Evolutionary conservation across 2,329 filamentous ascomycete genomes (phyloP).

Genomic region (Cylindrodendrum hubeiense): DNA sequence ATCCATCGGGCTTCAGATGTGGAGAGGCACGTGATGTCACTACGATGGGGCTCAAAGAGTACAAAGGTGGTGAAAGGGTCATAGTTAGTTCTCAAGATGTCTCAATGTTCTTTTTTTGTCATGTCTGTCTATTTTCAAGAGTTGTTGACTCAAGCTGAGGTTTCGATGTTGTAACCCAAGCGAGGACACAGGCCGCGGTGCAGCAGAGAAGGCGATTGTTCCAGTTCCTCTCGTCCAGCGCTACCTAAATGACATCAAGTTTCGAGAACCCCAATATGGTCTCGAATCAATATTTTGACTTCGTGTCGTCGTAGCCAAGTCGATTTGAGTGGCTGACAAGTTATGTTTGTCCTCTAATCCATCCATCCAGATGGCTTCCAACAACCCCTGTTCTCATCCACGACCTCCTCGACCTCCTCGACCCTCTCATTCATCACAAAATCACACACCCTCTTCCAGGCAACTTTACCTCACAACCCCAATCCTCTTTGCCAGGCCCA

Average conservation of each 20-base stretch:
- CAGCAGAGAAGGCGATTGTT: background rate
- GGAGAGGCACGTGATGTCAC: slow-evolving; percentile 42
- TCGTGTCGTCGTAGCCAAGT: background rate
- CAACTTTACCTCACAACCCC: slow-evolving; percentile 51
- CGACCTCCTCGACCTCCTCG: background rate
- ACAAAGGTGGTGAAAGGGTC: background rate
- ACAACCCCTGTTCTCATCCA: background rate
- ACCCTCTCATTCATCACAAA: slow-evolving; percentile 38
- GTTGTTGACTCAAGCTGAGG: background rate
- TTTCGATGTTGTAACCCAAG: background rate
- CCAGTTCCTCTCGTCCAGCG: background rate
- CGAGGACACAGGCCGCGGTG: too few relatives aligned
- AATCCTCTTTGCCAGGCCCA: slow-evolving; percentile 56
- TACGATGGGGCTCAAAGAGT: background rate
- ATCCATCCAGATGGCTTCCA: background rate
- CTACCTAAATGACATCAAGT: background rate
- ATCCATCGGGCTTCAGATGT: slow-evolving; percentile 8
- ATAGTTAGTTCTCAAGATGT: background rate
- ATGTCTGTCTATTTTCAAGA: background rate
- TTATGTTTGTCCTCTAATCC: background rate
- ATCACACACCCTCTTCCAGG: slow-evolving; percentile 45
- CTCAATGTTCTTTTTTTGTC: background rate
- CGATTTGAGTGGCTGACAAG: background rate
- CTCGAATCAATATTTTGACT: background rate
- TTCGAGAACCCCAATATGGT: background rate